Conservation (phyloP, 805 yeast species). For the Starmerella apicola region DNA sequence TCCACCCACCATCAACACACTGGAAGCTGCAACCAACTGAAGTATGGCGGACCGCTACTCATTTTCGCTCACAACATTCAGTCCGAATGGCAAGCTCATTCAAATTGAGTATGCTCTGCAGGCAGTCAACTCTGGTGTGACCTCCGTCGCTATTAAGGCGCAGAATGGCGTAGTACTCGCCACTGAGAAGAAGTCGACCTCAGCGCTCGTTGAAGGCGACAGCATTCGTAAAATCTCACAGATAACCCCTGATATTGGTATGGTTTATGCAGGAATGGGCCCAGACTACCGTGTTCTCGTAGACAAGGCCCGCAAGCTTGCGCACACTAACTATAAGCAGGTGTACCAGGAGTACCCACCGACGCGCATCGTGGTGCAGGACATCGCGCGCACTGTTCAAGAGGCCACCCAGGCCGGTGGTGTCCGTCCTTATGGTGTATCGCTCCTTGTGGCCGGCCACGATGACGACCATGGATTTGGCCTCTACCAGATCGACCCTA, state of each 20-base stretch:
- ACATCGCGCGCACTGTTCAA: conserved; percentile 92
- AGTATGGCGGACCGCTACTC: conserved; percentile 95
- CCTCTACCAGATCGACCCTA: conserved; percentile 93
- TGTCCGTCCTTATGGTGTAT: conserved; percentile 97
- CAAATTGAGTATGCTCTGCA: conserved; percentile 96
- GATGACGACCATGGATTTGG: conserved; percentile 68
- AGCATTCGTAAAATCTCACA: conserved; percentile 64
- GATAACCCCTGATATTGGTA: conserved; percentile 90
- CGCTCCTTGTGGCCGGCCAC: conserved; percentile 84
- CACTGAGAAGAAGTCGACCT: conserved; percentile 82
- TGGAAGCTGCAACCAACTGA: not conserved
- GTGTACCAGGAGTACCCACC: conserved; percentile 96
- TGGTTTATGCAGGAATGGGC: conserved; percentile 97
- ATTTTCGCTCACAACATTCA: conserved; percentile 90
- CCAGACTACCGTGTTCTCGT: conserved; percentile 93
- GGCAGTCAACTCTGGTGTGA: conserved; percentile 96
- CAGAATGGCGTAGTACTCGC: conserved; percentile 94
- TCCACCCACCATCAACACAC: not conserved
- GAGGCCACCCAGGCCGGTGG: conserved; percentile 99
- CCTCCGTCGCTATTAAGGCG: conserved; percentile 87
- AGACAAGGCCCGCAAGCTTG: conserved; percentile 84
- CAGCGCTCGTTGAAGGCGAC: conserved; percentile 63
- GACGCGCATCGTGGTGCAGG: conserved; percentile 82
- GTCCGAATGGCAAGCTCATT: conserved; percentile 94
- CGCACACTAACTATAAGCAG: conserved; percentile 87